Conservation (phyloP, 495 filamentous ascomycete species). For the Sordaria brevicollis region DNA sequence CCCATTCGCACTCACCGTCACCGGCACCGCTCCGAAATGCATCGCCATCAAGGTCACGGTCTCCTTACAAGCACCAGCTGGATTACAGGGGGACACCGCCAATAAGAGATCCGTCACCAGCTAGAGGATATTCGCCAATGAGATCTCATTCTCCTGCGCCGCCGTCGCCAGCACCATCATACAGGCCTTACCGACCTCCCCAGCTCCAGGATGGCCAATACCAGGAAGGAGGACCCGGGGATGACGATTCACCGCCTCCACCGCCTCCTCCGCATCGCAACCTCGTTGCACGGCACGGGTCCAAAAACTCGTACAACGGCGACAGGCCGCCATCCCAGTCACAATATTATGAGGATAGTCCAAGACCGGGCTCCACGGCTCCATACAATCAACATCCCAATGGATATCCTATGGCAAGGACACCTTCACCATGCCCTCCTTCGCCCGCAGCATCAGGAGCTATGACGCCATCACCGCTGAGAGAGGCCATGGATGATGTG, state of each 20-base stretch:
- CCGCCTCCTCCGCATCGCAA: conserved; percentile 45
- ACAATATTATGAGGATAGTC: conserved; percentile 13
- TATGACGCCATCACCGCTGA: conserved; percentile 80
- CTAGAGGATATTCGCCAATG: neutral
- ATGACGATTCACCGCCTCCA: conserved; percentile 39
- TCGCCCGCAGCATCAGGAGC: conserved; percentile 50
- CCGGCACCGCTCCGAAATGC: conserved; percentile 2
- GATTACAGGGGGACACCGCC: conserved; percentile 6
- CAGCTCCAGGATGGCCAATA: conserved; percentile 11
- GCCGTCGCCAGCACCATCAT: conserved; percentile 33
- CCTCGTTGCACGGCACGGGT: conserved; percentile 13
- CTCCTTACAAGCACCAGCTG: neutral
- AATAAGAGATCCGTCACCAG: neutral
- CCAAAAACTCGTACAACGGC: conserved; percentile 11
- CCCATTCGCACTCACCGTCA: conserved; percentile 12
- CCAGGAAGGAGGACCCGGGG: neutral
- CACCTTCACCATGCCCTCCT: conserved; percentile 45
- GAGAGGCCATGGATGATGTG: conserved; percentile 95
- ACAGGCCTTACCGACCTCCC: conserved; percentile 32
- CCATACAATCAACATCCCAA: conserved; percentile 11
- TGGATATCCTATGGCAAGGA: conserved; percentile 42
- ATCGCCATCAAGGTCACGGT: neutral
- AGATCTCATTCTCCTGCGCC: neutral
- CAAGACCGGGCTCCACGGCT: conserved; percentile 16
- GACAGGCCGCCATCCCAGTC: conserved; percentile 2